Evolutionary conservation across 148 eudicot genomes (phyloP).

Genomic region (Chenopodium album): DNA sequence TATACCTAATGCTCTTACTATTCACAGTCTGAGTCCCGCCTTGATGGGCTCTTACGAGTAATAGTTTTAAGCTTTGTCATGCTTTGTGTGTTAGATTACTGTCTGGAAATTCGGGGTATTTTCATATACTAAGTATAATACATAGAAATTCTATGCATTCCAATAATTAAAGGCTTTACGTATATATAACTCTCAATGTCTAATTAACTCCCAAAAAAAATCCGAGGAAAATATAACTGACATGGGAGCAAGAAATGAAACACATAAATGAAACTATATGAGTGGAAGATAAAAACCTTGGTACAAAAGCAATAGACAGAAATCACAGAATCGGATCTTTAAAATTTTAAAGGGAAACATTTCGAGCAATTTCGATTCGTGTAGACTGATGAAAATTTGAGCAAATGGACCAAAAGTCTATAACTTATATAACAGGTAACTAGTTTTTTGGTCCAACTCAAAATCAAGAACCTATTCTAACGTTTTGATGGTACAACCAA

Average conservation of each 20-base stretch:
- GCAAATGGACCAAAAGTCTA: constrained; percentile 4
- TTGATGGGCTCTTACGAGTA: too few relatives aligned
- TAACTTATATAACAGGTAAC: constrained; percentile 1
- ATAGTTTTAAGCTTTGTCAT: too few relatives aligned
- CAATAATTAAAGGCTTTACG: too few relatives aligned
- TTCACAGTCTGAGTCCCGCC: background rate
- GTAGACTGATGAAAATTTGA: background rate
- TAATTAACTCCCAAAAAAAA: too few relatives aligned
- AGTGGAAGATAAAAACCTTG: background rate
- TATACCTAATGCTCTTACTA: background rate
- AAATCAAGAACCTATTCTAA: constrained; percentile 12
- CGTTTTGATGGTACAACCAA: constrained; percentile 8
- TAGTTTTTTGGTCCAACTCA: background rate
- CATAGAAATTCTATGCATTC: too few relatives aligned
- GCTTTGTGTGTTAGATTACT: too few relatives aligned
- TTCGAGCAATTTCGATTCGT: background rate
- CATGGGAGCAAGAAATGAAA: background rate
- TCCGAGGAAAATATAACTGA: background rate
- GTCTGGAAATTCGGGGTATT: too few relatives aligned
- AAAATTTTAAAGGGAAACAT: background rate
- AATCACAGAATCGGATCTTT: background rate
- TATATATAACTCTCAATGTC: too few relatives aligned
- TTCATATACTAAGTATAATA: too few relatives aligned
- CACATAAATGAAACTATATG: background rate
- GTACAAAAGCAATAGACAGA: background rate